Conservation (phyloP, 2,329 filamentous ascomycete species). For the Lojkania enalia region DNA sequence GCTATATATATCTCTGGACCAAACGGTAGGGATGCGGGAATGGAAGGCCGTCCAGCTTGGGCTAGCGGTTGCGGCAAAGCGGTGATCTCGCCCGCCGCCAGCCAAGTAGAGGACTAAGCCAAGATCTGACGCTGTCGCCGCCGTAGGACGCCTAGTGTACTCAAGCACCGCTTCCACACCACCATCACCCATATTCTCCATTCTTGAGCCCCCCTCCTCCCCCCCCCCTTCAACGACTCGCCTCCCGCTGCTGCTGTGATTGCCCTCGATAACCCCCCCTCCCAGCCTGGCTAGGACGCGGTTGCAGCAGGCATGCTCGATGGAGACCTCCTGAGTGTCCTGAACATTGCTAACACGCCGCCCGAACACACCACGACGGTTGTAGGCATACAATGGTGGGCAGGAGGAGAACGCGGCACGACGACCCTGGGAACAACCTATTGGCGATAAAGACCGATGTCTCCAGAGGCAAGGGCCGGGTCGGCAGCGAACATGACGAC, state of each 20-base stretch:
- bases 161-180: not conserved
- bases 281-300: constrained; percentile 17
- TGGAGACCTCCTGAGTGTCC: constrained; percentile 14
- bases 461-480: constrained; percentile 29
- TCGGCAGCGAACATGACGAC: constrained; percentile 22
- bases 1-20: constrained; percentile 6
- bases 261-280: constrained; percentile 3
- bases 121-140: constrained; percentile 9
- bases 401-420: constrained; percentile 20
- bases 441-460: constrained; percentile 24
- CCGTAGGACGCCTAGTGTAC: too few species aligned
- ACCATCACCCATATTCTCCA: constrained; percentile 2
- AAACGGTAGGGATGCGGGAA: constrained; percentile 1
- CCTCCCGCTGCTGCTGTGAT: constrained; percentile 9
- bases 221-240: too few species aligned
- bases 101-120: constrained; percentile 2
- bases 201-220: not conserved
- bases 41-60: constrained; percentile 4
- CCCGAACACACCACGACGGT: not conserved
- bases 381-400: constrained; percentile 25
- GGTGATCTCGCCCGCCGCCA: constrained; percentile 3
- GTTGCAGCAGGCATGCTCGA: constrained; percentile 21
- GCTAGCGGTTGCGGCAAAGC: constrained; percentile 6
- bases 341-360: constrained; percentile 4
- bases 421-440: constrained; percentile 19